Evolutionary conservation across 768 basidiomycete genomes (phyloP).

Genomic region (Boletus rufocinnamomeus): DNA sequence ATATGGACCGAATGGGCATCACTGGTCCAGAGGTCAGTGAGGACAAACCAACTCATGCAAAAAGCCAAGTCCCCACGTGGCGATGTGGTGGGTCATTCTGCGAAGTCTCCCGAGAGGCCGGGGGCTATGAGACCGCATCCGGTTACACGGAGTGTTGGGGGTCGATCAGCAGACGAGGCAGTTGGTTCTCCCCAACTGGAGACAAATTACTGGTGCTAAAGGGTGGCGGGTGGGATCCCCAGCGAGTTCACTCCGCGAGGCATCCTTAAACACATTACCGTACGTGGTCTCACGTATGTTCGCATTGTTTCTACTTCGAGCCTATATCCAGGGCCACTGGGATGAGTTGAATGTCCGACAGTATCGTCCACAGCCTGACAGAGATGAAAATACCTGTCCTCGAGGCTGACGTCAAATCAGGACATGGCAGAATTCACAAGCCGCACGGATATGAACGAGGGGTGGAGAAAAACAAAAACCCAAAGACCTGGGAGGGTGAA

Average conservation of each 20-base stretch:
- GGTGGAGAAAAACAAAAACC: not conserved
- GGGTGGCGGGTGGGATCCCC: not conserved
- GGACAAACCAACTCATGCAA: constrained; percentile 11
- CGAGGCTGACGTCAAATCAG: constrained; percentile 10
- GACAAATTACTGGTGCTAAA: not conserved
- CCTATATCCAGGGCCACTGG: not conserved
- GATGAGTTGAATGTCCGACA: constrained; percentile 5
- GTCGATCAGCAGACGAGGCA: constrained; percentile 6
- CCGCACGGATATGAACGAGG: constrained; percentile 11
- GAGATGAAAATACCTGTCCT: constrained; percentile 5
- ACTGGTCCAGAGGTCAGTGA: constrained; percentile 4
- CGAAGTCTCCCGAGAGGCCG: constrained; percentile 6
- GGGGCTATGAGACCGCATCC: constrained; percentile 6
- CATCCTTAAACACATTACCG: constrained; percentile 3
- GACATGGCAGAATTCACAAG: not conserved
- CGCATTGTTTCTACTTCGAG: not conserved
- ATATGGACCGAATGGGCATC: constrained; percentile 13
- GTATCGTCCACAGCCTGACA: constrained; percentile 5
- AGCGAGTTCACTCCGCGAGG: constrained; percentile 18
- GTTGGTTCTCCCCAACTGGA: not conserved
- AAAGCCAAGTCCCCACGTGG: constrained; percentile 14
- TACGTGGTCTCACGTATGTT: not conserved
- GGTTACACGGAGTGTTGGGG: not conserved
- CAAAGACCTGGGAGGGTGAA: not conserved
- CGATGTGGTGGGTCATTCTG: constrained; percentile 4